phyloP scores from a whole-genome alignment of 1,284 basidiomycete species.

The Naganishia cerealis region DNA sequence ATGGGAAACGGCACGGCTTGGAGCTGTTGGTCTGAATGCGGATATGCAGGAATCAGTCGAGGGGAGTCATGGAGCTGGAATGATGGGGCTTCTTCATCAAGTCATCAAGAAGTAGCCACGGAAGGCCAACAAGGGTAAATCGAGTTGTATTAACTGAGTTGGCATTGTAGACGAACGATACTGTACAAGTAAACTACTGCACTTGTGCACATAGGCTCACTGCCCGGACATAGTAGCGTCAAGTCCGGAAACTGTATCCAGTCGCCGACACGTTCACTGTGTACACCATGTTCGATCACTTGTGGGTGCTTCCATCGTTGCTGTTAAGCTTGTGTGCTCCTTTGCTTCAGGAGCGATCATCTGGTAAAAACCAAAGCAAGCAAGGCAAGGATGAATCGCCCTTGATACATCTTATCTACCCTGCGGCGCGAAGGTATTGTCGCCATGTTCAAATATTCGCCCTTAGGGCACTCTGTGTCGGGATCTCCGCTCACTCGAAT shows the following conservation, averaged over 20 bases:
- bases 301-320: too few relatives aligned
- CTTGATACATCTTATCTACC: background rate
- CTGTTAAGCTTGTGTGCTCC: too few relatives aligned
- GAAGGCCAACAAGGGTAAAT: background rate
- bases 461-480: constrained; percentile 6
- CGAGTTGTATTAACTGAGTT: background rate
- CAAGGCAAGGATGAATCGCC: background rate
- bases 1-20: constrained; percentile 29
- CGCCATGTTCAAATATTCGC: constrained; percentile 24
- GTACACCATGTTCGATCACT: too few relatives aligned
- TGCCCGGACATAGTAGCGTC: background rate
- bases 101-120: constrained; percentile 18
- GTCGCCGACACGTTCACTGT: background rate
- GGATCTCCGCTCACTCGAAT: constrained; percentile 3
- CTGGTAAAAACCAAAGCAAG: background rate
- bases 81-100: constrained; percentile 19
- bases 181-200: background rate
- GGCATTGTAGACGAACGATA: background rate
- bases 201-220: background rate
- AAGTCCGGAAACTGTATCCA: too few relatives aligned
- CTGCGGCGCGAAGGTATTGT: background rate
- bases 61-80: constrained; percentile 12
- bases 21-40: background rate
- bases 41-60: constrained; percentile 16
- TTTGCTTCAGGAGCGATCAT: background rate